Base-by-base conservation (phyloP, 345 rosid genomes). In the Salix arbutifolia region DNA sequence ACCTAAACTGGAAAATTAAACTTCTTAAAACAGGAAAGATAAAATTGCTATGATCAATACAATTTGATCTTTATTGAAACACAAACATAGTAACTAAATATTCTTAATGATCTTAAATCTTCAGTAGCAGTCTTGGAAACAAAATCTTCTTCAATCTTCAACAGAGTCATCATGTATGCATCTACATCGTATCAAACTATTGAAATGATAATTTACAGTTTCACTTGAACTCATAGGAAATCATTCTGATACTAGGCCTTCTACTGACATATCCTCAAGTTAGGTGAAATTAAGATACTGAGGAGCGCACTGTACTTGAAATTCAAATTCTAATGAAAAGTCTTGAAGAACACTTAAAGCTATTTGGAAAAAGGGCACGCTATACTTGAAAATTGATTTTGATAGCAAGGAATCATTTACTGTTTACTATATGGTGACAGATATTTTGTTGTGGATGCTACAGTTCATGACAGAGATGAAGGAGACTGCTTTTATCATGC, bases 381-480 rank as follows among this genome's bases (percentile, higher is more conserved):
- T 52, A 19, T 18, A 19, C 58, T 16, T 48, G 53, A 48, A 17
- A 48, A 48, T 4, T 48, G 53, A 56, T 28, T 58, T 58, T 76
- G 78, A 69, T 56, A 28, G n/a, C 8, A 40, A 70, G 38, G 23
- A 17, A 48, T 10, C n/a, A 28, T n/a, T 60, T 19, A 50, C 18
- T 50, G 8, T 18, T 50, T 18, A 50, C 56, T 6, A 18, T 4
- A 65, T 13, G 38, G 4, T 33, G 40, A 65, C 64, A 31, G 46
- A 40, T 72, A 16, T 35, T 62, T 71, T 76, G 62, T 48, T 8
- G 37, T 53, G 70, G 67, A 37, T 83, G 68, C 81, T 78, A 74
- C 92, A 96, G 98, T 96, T 96, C 84, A 93, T 96, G 99, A 96
- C 97, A 62, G 98, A 93, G 89, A 96, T 93, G 99, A 93, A 89